These are phyloP conservation scores for Mucor racemosus DNA, from an alignment of 371 early-diverging fungal species.

Conservation along the genomic window DNA sequence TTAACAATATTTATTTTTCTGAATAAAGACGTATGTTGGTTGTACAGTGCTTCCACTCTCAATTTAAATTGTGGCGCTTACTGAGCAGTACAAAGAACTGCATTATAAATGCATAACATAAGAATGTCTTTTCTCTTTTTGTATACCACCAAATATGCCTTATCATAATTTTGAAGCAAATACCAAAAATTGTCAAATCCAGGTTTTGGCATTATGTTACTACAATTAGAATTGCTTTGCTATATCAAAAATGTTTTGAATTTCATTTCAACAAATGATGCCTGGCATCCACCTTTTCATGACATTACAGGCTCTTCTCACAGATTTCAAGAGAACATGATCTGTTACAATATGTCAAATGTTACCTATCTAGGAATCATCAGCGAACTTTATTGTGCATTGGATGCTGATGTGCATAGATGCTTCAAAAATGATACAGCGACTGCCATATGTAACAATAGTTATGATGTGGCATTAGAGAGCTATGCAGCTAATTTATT, in stretches of 20 bases:
- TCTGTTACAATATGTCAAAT: background rate
- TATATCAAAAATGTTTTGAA: background rate
- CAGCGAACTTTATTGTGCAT: background rate
- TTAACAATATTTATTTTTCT: too few relatives aligned
- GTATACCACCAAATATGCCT: background rate
- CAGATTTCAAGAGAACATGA: background rate
- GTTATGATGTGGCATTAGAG: background rate
- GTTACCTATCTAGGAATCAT: background rate
- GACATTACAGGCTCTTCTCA: background rate
- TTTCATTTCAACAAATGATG: too few relatives aligned
- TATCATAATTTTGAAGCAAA: background rate
- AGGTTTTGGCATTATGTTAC: background rate
- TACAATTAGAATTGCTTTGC: background rate
- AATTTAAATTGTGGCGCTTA: too few relatives aligned
- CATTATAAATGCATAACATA: too few relatives aligned
- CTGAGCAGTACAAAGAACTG: too few relatives aligned
- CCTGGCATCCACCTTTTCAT: background rate
- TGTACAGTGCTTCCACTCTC: too few relatives aligned
- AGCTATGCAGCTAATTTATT: background rate
- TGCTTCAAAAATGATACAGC: background rate
- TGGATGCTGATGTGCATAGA: background rate
- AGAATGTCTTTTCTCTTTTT: too few relatives aligned
- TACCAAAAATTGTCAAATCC: background rate
- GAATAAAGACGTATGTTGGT: too few relatives aligned
- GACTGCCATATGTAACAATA: background rate